Percentiles rank a stretch among this genome's conserved stretches.
Conservation (phyloP, 1,284 basidiomycete genomes). For the Puccinia triticina region DNA sequence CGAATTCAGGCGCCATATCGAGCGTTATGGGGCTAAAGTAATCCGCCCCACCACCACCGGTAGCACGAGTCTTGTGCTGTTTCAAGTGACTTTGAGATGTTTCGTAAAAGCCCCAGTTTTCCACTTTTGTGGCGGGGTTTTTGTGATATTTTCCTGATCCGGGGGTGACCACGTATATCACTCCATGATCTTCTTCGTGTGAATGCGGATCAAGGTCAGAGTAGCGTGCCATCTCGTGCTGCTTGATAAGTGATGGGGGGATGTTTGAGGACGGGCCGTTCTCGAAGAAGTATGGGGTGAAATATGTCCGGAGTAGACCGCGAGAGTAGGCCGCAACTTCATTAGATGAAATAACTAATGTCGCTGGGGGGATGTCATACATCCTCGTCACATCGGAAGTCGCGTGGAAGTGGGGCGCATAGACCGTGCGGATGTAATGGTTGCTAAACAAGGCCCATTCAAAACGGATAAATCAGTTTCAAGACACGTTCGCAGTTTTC, state of each 20-base stretch:
- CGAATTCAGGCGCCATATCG: conserved; percentile 41
- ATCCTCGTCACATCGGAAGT: conserved; percentile 40
- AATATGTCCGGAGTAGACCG: conserved; percentile 54
- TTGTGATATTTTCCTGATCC: conserved; percentile 56
- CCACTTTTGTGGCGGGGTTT: conserved; percentile 52
- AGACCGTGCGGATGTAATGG: conserved; percentile 54
- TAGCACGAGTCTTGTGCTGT: conserved; percentile 25
- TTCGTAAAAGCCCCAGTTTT: conserved; percentile 56
- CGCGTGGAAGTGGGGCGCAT: conserved; percentile 54
- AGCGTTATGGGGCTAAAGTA: conserved; percentile 37
- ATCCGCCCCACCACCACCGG: neutral
- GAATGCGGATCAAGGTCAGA: conserved; percentile 26
- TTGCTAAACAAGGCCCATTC: neutral
- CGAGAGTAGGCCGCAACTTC: conserved; percentile 56
- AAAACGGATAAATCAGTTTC: neutral
- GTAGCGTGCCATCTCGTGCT: conserved; percentile 52
- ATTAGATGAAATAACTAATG: conserved; percentile 54
- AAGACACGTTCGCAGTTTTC: neutral
- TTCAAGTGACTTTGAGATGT: conserved; percentile 37
- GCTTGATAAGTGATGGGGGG: conserved; percentile 34
- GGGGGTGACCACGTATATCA: conserved; percentile 53
- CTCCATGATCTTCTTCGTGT: conserved; percentile 51
- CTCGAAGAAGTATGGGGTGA: conserved; percentile 52
- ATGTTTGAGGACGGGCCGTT: conserved; percentile 44
- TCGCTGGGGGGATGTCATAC: conserved; percentile 49